A percentile compares a stretch with the other conserved stretches of the same genome.
phyloP scores from a whole-genome alignment of 495 filamentous ascomycete species.

The Tetracladium marchalianum region DNA sequence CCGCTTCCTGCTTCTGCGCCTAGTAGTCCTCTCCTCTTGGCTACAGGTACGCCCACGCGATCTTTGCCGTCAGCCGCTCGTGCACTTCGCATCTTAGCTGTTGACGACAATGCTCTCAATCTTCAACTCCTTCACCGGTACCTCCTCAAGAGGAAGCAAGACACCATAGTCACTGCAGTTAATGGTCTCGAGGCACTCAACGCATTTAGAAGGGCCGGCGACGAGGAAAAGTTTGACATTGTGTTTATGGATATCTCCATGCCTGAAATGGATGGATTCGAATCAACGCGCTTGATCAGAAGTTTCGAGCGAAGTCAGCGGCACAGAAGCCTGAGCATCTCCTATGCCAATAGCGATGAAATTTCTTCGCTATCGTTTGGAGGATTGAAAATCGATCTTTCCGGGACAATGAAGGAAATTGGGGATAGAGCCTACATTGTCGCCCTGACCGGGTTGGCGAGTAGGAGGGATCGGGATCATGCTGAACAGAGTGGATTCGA shows the following conservation, averaged over 20 bases:
- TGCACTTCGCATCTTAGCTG: conserved; percentile 21
- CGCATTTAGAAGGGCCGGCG: background rate
- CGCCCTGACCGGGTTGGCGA: conserved; percentile 59
- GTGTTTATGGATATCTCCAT: conserved; percentile 48
- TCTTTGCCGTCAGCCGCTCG: background rate
- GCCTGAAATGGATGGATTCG: conserved; percentile 62
- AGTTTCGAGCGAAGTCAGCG: conserved; percentile 37
- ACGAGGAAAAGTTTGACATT: conserved; percentile 5
- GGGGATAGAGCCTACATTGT: conserved; percentile 32
- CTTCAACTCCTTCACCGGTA: conserved; percentile 55
- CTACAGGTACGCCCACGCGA: background rate
- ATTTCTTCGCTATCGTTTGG: background rate
- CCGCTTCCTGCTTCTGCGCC: background rate
- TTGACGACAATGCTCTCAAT: conserved; percentile 69
- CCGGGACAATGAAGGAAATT: background rate
- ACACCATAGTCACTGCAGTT: conserved; percentile 12
- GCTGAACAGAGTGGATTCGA: conserved; percentile 59
- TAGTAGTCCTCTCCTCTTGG: background rate
- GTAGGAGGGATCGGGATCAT: conserved; percentile 50
- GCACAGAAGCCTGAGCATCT: background rate
- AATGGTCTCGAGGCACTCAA: conserved; percentile 10
- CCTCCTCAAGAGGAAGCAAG: conserved; percentile 28
- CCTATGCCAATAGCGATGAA: background rate
- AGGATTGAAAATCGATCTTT: background rate
- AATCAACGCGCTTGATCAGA: conserved; percentile 52